These are phyloP conservation scores for Blastobotrys indianensis DNA, from an alignment of 1,139 yeast genomes.

Conservation along the genomic window DNA sequence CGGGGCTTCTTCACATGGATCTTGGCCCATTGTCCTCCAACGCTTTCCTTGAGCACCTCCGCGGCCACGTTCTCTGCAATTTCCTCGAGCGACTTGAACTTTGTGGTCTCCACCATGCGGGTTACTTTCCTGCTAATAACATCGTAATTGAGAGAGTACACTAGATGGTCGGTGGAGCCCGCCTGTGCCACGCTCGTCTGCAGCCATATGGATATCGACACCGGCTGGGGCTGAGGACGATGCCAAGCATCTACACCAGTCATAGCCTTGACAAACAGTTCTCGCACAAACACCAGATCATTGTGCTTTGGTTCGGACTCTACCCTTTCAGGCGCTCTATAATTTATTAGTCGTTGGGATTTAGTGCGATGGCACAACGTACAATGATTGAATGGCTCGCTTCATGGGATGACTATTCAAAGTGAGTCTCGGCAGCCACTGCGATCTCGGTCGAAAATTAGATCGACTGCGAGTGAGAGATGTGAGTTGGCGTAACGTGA, in stretches of 20 bases:
- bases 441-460: neutral
- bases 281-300: conserved; percentile 55
- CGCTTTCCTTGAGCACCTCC: conserved; percentile 44
- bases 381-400: conserved; percentile 4
- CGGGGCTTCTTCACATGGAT: conserved; percentile 46
- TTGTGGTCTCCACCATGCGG: conserved; percentile 44
- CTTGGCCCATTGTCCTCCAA: conserved; percentile 48
- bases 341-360: neutral
- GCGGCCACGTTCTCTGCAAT: conserved; percentile 52
- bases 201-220: conserved; percentile 52
- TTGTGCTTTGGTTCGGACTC: conserved; percentile 7
- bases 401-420: neutral
- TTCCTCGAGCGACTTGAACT: conserved; percentile 47
- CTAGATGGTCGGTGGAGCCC: conserved; percentile 68
- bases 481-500: conserved; percentile 1
- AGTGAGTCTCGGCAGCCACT: too few species aligned
- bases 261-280: conserved; percentile 55
- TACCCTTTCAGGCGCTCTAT: neutral
- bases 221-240: conserved; percentile 63
- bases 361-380: neutral
- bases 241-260: conserved; percentile 78
- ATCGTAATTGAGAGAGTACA: conserved; percentile 81
- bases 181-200: conserved; percentile 67
- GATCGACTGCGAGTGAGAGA: conserved; percentile 1
- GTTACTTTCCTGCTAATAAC: conserved; percentile 62